Percentiles rank a stretch among this genome's conserved stretches.
Evolutionary conservation across 78 protist genomes (phyloP).

Genomic region (Chrysochromulina tobinii): DNA sequence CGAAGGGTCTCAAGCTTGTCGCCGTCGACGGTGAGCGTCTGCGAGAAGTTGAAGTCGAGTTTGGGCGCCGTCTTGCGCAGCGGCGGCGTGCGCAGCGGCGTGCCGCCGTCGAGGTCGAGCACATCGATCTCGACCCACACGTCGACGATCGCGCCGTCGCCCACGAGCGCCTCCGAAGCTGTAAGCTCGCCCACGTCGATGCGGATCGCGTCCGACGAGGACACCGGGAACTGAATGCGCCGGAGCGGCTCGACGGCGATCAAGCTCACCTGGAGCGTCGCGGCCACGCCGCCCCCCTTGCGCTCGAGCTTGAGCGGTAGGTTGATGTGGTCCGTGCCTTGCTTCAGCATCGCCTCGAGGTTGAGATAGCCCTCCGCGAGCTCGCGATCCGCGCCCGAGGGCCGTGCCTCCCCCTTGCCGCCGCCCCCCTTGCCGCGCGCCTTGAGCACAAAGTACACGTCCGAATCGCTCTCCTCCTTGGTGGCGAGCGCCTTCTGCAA

Average conservation of each 20-base stretch:
- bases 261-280: neutral
- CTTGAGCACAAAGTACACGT: neutral
- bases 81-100: neutral
- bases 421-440: no score
- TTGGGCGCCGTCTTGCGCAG: neutral
- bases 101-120: neutral
- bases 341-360: no score
- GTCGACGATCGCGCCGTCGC: neutral
- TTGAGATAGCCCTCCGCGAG: no score
- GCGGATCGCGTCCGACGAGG: neutral
- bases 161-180: neutral
- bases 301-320: no score
- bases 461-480: neutral
- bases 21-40: neutral
- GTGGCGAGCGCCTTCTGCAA: neutral
- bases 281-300: neutral
- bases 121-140: neutral
- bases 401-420: no score
- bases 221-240: no score
- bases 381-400: no score
- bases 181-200: neutral
- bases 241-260: neutral
- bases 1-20: neutral
- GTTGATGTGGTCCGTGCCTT: no score
- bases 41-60: neutral